Base-by-base conservation (phyloP, 208 protist species). In the Wallacemonas collosoma region DNA sequence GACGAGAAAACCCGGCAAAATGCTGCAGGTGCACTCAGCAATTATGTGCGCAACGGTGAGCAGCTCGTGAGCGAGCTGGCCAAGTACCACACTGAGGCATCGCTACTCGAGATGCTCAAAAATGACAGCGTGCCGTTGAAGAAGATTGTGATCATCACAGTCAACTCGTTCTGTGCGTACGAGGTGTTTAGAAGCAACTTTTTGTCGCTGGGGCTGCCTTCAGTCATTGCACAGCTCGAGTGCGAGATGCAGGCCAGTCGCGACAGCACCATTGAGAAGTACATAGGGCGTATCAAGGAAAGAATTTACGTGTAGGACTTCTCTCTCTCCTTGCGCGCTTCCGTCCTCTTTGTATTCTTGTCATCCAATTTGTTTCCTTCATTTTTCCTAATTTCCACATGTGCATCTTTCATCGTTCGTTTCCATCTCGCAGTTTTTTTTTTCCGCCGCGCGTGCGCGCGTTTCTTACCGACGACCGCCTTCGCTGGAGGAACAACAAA, bases 1-100 rank as follows among this genome's bases (percentile, higher is more conserved):
- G 95, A 98, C 51, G 93, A 97, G 36, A 99, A 99, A 83, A 98
- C 95, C n/a, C 77, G 94, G 43, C 86, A 97, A 54, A 98, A 99
- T 61, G 95, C 96, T 12, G 93, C 95, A 1, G 97, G 94, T 45
- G 95, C 96, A 8, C 77, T 99, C 5, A 97, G 96, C 68, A 99
- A 99, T 73, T 91, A 98, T 70, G 94, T 98, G 39, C 81, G 97
- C 51, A 98, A 99, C 78, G 93, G 92, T 7, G 76, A 87, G 47
- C 71, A 79, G 41, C 87, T 98, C 40, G 86, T 87, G 11, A 65
- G 58, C 7, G 68, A 77, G 5, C 78, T 98, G 56, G 70, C 88
- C 39, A 77, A 90, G 17, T 75, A 86, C n/a, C 86, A 85, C 55
- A 89, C 89, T 3, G 80, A 93, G 12, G 85, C 93, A 48, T 83